These are phyloP conservation scores for Amphibolis antarctica DNA, from an alignment of 106 monocot genomes.

Conservation along the genomic window DNA sequence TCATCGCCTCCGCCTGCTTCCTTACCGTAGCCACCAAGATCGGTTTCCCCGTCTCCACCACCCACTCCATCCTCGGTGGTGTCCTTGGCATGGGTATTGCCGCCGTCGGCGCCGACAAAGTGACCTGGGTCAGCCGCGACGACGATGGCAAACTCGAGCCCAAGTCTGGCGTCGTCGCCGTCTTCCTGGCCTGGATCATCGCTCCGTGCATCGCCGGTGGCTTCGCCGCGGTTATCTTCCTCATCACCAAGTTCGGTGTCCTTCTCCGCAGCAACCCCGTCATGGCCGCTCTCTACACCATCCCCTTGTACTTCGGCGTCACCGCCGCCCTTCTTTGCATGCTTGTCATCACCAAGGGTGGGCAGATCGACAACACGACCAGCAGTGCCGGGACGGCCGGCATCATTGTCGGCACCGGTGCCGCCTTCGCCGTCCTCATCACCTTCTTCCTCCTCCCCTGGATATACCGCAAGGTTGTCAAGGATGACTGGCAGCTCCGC, in stretches of 20 bases:
- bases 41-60: too few relatives aligned
- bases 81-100: background rate
- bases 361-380: background rate
- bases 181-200: too few relatives aligned
- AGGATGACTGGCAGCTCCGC: background rate
- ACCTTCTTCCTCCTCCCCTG: slow-evolving; percentile 1
- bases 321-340: background rate
- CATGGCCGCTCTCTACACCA: background rate
- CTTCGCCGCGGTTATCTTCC: too few relatives aligned
- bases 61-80: too few relatives aligned
- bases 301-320: too few relatives aligned
- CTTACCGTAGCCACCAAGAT: background rate
- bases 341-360: background rate
- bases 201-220: too few relatives aligned
- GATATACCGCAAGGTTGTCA: background rate
- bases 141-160: background rate
- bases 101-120: background rate
- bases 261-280: background rate
- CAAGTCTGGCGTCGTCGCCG: too few relatives aligned
- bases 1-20: background rate
- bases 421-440: background rate
- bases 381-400: background rate
- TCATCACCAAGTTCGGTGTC: too few relatives aligned
- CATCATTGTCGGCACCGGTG: background rate
- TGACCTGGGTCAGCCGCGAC: background rate